Evolutionary conservation across 805 yeast species (phyloP).

Genomic region (Sugiyamaella boreocaroliniensis): DNA sequence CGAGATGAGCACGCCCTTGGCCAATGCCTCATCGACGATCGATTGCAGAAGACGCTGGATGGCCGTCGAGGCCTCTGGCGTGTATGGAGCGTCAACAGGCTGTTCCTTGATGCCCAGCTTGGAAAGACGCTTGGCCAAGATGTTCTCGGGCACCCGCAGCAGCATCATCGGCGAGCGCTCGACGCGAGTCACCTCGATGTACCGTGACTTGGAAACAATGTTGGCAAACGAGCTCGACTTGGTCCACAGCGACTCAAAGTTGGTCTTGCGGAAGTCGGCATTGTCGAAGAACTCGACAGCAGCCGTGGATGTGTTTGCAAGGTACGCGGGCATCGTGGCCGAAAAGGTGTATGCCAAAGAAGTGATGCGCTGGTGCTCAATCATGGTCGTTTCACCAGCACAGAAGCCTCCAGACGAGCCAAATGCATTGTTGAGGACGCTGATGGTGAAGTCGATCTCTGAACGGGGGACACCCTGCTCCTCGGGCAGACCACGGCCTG

Average conservation of each 20-base stretch:
- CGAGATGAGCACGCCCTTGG: slow-evolving; percentile 51
- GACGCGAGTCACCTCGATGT: slow-evolving; percentile 49
- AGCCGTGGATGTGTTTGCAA: slow-evolving; percentile 41
- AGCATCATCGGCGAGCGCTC: slow-evolving; percentile 63
- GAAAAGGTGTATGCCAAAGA: slow-evolving; percentile 88
- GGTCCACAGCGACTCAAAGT: slow-evolving; percentile 1
- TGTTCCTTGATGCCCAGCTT: slow-evolving; percentile 22
- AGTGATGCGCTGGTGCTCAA: slow-evolving; percentile 85
- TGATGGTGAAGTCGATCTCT: slow-evolving; percentile 78
- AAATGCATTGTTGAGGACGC: slow-evolving; percentile 74
- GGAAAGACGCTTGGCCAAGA: slow-evolving; percentile 7
- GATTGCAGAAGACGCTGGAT: slow-evolving; percentile 60
- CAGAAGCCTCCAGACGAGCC: slow-evolving; percentile 93
- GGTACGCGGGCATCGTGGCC: slow-evolving; percentile 90
- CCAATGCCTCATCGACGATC: slow-evolving; percentile 52
- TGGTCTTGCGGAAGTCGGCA: slow-evolving; percentile 10
- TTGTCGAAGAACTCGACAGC: slow-evolving; percentile 19
- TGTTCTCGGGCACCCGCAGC: slow-evolving; percentile 44
- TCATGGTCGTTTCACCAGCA: slow-evolving; percentile 76
- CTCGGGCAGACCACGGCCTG: slow-evolving; percentile 84
- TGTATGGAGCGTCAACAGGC: slow-evolving; percentile 14
- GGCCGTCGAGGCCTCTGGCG: slow-evolving; percentile 14
- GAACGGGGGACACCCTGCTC: slow-evolving; percentile 57
- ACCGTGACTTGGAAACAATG: slow-evolving; percentile 4
- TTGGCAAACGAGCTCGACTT: slow-evolving; percentile 9